A percentile compares a stretch with the other conserved stretches of the same genome.
These are phyloP conservation scores for Cetraspora pellucida DNA, from an alignment of 192 early-diverging fungal species.

Conservation along the genomic window DNA sequence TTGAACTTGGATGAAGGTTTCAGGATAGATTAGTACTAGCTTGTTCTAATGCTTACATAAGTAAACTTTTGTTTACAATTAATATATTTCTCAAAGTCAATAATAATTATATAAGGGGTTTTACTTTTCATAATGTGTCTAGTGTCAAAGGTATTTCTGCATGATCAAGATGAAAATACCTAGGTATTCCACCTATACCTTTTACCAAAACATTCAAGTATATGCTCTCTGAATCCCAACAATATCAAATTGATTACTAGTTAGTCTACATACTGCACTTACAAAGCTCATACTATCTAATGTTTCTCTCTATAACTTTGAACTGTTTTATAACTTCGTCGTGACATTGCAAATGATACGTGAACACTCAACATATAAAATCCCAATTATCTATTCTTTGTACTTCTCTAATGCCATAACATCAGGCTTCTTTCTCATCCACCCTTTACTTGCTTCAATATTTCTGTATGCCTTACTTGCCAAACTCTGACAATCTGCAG, in stretches of 20 bases:
- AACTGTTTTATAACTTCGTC: neutral
- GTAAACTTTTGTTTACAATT: conserved; percentile 16
- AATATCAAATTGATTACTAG: neutral
- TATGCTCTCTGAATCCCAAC: neutral
- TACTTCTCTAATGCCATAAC: conserved; percentile 5
- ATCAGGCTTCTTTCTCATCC: conserved; percentile 27
- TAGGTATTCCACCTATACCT: neutral
- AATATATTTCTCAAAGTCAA: conserved; percentile 21
- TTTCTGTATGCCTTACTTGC: neutral
- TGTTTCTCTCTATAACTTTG: conserved; percentile 10
- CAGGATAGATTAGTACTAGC: neutral
- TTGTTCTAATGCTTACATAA: conserved; percentile 8
- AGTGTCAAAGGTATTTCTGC: neutral
- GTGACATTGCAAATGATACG: neutral
- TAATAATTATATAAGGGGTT: neutral
- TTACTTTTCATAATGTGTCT: neutral
- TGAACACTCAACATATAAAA: neutral
- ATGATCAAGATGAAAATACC: neutral
- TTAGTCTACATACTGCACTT: neutral
- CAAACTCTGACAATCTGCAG: conserved; percentile 23
- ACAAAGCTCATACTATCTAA: neutral
- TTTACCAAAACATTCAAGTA: neutral
- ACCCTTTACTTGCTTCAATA: conserved; percentile 9
- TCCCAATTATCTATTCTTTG: neutral
- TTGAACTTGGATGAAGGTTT: neutral